Evolutionary conservation across 106 monocot species (phyloP), one percentile per base, ranked within the genome.

Genomic region (Phalaenopsis aphrodite): DNA sequence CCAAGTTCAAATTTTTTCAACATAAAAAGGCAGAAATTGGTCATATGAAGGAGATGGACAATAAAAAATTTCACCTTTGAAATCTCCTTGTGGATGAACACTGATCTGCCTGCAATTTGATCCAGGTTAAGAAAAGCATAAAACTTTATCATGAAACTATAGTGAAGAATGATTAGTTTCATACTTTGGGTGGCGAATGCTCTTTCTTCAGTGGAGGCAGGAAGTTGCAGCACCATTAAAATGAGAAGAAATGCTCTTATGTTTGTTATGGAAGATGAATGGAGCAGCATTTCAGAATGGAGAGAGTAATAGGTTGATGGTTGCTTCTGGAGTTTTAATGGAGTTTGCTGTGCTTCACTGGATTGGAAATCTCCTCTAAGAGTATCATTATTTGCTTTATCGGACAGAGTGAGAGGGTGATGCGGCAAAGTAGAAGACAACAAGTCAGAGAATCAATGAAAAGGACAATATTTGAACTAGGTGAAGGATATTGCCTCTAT

Each of bases 51-150:
- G 5, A 11, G 58, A 56, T 19, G 58, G 41, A 8, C 5, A 2
- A 2, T 3, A 18, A 5, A 78, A 78, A 66, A 78, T 56, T 58
- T 78, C 78, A 77, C 71, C 80, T 80, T 71, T 41, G 41, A 39
- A 3, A 55, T 3, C 19, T 55, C 41, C 73, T 73, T 16, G 45
- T 38, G 68, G 5, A 18, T 69, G 23, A 55, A 49, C 37, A 18
- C 7, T 38, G 48, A 47, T 5, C 30, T 80, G 10, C 72, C 80
- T 71, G 80, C 6, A 45, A 45, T 30, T 30, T 19, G 37, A 37
- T 37, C 2, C 68, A 36, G 38, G n/a, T 17, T 7, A 48, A 75
- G 55, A 49, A 18, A 18, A 56, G 64, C 30, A 43, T 52, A 72
- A 7, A 41, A 74, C 37, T 43, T 55, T n/a, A 75, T 49, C 36